These are phyloP conservation scores for Lactuca saligna DNA, from an alignment of 129 eudicot species.

Conservation along the genomic window DNA sequence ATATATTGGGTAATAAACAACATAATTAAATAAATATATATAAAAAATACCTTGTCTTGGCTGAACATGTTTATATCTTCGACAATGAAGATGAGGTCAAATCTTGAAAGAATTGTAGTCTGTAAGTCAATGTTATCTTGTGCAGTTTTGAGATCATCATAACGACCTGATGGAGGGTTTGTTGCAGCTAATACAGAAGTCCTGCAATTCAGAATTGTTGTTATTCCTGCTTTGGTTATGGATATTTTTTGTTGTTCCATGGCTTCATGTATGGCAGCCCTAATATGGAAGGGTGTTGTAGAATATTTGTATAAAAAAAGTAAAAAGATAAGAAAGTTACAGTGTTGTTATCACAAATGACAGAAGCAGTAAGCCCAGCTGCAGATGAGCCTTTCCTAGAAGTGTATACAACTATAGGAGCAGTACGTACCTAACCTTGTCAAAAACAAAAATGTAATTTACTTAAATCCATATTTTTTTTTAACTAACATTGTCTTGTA, in stretches of 20 bases:
- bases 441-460: no score
- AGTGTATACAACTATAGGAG: no score
- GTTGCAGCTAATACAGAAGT: conserved; percentile 99
- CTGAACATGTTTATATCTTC: conserved; percentile 77
- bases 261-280: conserved; percentile 99
- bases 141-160: conserved; percentile 98
- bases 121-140: conserved; percentile 99
- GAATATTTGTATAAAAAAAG: not conserved
- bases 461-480: no score
- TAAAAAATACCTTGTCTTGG: conserved; percentile 74
- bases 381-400: no score
- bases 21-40: no score
- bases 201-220: conserved; percentile 95
- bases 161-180: conserved; percentile 99
- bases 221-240: conserved; percentile 98
- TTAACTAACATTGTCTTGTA: no score
- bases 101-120: conserved; percentile 97
- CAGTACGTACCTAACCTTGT: no score
- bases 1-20: no score
- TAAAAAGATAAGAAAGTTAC: no score
- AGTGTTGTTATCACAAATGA: no score
- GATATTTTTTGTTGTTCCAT: conserved; percentile 99
- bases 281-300: conserved; percentile 18
- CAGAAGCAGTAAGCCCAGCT: no score
- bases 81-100: conserved; percentile 89